Evolutionary conservation across 768 basidiomycete species (phyloP).

Genomic region (Leccinum obscurum): DNA sequence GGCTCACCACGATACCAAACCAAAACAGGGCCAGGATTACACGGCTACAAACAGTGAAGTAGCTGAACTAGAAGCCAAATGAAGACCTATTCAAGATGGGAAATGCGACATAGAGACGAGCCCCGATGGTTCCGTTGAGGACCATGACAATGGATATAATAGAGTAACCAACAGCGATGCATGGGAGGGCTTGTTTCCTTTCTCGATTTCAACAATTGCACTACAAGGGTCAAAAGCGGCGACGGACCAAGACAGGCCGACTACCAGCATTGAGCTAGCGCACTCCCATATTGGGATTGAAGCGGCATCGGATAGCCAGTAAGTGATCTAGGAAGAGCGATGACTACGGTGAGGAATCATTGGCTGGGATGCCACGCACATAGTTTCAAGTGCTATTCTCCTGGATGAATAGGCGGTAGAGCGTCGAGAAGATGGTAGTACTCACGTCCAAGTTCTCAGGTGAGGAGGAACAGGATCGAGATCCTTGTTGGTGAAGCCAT

Average conservation of each 20-base stretch:
- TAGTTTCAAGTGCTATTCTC: constrained; percentile 53
- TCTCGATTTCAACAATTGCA: background rate
- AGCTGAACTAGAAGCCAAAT: constrained; percentile 89
- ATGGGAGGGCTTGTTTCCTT: constrained; percentile 66
- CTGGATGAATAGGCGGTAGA: background rate
- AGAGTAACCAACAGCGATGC: constrained; percentile 69
- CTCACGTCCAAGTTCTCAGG: constrained; percentile 60
- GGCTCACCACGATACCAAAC: constrained; percentile 67
- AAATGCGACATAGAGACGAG: constrained; percentile 75
- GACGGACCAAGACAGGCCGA: constrained; percentile 68
- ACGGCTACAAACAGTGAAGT: constrained; percentile 81
- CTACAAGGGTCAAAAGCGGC: background rate
- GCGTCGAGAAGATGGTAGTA: background rate
- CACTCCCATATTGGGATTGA: constrained; percentile 34
- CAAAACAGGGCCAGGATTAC: constrained; percentile 80
- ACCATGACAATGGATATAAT: constrained; percentile 77
- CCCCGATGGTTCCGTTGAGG: constrained; percentile 79
- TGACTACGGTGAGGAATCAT: constrained; percentile 26
- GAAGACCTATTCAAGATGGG: constrained; percentile 78
- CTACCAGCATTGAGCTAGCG: constrained; percentile 73
- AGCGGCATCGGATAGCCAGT: constrained; percentile 31
- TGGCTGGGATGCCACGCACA: constrained; percentile 53
- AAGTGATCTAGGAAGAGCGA: constrained; percentile 17
- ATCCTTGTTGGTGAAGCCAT: constrained; percentile 70
- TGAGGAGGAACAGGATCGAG: constrained; percentile 73